Evolutionary conservation across 805 yeast genomes (phyloP).

Genomic region (Maudiozyma serrabonitensis): DNA sequence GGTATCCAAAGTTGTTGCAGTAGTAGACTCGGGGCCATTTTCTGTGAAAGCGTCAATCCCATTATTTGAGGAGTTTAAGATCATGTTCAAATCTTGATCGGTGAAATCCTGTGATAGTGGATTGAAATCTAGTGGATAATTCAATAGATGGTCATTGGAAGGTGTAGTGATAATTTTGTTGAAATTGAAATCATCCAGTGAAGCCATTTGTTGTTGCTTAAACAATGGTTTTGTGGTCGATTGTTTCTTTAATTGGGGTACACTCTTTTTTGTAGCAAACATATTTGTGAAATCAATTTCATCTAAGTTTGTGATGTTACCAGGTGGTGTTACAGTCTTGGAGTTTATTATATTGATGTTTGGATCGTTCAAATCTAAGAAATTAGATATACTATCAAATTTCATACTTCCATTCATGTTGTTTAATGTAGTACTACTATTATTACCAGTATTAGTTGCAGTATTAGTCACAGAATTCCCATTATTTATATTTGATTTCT

Average conservation of each 20-base stretch:
- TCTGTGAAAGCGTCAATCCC: background rate
- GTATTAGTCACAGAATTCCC: background rate
- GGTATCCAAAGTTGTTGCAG: background rate
- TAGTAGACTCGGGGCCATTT: background rate
- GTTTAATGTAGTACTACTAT: background rate
- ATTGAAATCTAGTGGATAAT: background rate
- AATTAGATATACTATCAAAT: background rate
- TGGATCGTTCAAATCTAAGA: background rate
- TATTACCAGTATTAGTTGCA: background rate
- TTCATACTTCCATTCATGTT: background rate
- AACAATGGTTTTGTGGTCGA: background rate
- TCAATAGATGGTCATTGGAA: background rate
- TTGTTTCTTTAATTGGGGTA: background rate
- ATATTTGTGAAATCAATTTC: conserved; percentile 29
- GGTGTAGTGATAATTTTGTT: conserved; percentile 1
- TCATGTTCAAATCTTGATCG: background rate
- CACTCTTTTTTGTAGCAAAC: conserved; percentile 10
- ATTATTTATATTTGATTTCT: background rate
- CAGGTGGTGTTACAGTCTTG: conserved; percentile 1
- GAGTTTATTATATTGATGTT: background rate
- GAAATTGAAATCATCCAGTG: background rate
- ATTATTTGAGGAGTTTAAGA: background rate
- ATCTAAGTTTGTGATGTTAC: conserved; percentile 9
- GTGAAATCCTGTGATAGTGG: background rate
- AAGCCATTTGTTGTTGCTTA: background rate